Base-by-base conservation (phyloP, 2,329 filamentous ascomycete genomes). In the Paramyrothecium sp. region DNA sequence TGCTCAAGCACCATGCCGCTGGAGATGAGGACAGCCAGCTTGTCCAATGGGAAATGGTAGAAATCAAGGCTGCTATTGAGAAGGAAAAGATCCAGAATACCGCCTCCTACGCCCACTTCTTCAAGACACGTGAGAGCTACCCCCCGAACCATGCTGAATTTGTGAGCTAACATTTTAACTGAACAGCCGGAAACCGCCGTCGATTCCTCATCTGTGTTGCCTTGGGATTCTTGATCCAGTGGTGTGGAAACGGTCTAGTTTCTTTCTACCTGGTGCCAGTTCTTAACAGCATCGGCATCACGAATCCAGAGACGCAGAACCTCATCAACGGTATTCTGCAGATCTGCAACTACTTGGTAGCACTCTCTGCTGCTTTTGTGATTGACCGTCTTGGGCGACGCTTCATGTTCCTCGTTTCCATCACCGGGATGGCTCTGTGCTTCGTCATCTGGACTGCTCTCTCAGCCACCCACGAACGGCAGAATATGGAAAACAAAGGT, bases 281-380 rank as follows among this genome's bases (percentile, higher is more conserved):
- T 7, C 67, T 77, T 5, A 62, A 72, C 30, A 54, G 46, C 3
- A 69, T 75, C n/a, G 72, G 73, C 7, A 71, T 75, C 58, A 75
- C 69, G 1, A 62, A 71, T 20, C 60, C 70, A 7, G 64, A 71
- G 33, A 67, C 67, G 2, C 75, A 78, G 60, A 69, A 70, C n/a
- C 57, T 71, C 30, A 76, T 78, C 65, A 78, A 76, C 56, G 74
- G 71, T 19, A 34, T 55, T 41, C 61, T 75, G 13, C 74, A 75
- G 47, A 69, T 73, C 2, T 64, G 68, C 21, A 69, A 73, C 30
- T 71, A 72, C 38, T 69, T 70, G 56, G 64, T 72, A 57, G 68
- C 71, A 1, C 62, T 68, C 3, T 60, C 56, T 1, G 69, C 72
- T 7, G 62, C 67, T 1, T 58, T 62, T 20, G n/a, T 62, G 3